Percentiles rank a stretch among this genome's conserved stretches.
Evolutionary conservation across 495 filamentous ascomycete species (phyloP).

Genomic region (Aspergillus olivimuriae): DNA sequence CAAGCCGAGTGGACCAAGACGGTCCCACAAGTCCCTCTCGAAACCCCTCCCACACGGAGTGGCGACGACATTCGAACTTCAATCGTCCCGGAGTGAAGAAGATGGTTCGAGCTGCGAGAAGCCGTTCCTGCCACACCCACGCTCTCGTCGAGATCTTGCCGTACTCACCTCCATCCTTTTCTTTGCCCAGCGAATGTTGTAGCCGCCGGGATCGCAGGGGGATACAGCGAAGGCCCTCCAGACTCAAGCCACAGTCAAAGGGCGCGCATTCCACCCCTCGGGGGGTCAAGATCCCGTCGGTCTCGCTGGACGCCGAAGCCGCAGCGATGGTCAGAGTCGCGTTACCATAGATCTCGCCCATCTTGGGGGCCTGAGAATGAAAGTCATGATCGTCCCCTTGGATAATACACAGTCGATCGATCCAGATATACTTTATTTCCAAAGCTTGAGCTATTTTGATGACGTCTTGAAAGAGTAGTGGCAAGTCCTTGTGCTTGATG

Average conservation of each 20-base stretch:
- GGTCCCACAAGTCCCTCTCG: background rate
- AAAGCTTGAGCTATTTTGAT: background rate
- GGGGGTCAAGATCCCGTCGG: background rate
- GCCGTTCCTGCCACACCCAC: background rate
- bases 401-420: background rate
- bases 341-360: background rate
- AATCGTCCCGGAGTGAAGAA: background rate
- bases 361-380: background rate
- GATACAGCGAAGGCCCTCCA: background rate
- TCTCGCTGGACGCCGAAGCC: background rate
- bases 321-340: background rate
- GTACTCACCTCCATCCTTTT: background rate
- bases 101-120: background rate
- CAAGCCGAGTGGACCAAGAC: background rate
- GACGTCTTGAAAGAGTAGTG: background rate
- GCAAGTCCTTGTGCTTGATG: background rate
- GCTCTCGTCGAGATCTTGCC: background rate
- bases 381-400: background rate
- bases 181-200: background rate
- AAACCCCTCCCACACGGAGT: background rate
- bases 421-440: background rate
- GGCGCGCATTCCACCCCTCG: background rate
- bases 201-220: background rate
- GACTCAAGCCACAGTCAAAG: background rate
- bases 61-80: background rate